Conservation (phyloP, 2,329 filamentous ascomycete genomes). For the Pseudodiploospora longispora region DNA sequence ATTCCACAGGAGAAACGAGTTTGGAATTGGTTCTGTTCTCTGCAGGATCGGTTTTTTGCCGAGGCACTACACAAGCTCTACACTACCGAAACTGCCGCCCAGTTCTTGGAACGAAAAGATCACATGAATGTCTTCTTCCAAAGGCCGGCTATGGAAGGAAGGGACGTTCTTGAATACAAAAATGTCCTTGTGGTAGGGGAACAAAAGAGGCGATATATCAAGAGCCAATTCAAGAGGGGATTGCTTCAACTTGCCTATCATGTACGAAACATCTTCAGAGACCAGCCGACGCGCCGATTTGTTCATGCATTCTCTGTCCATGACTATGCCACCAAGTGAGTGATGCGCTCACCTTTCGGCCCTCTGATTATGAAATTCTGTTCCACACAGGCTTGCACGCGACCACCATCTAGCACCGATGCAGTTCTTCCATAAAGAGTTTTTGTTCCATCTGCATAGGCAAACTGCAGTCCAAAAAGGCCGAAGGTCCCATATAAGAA, state of each 20-base stretch:
- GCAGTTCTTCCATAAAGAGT: no score
- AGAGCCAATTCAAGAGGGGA: slow-evolving; percentile 9
- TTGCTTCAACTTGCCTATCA: slow-evolving; percentile 13
- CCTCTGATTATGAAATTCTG: no score
- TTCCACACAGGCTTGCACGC: no score
- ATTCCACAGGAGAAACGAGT: slow-evolving; percentile 8
- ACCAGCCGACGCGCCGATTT: slow-evolving; percentile 15
- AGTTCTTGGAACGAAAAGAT: slow-evolving; percentile 14
- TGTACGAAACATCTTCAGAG: slow-evolving; percentile 8
- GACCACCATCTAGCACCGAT: no score
- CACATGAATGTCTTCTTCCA: slow-evolving; percentile 16
- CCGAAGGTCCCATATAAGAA: no score
- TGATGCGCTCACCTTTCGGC: no score
- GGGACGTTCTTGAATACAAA: slow-evolving; percentile 9
- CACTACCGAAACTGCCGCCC: slow-evolving; percentile 11
- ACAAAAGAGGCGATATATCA: slow-evolving; percentile 12
- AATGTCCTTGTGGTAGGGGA: slow-evolving; percentile 14
- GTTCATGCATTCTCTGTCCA: slow-evolving; percentile 10
- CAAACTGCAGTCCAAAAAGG: no score
- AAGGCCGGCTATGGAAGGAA: neutral
- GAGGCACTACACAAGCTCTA: slow-evolving; percentile 11
- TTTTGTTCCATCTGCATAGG: no score
- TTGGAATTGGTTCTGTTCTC: slow-evolving; percentile 6
- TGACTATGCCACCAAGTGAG: neutral
- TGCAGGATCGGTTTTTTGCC: slow-evolving; percentile 7